These are phyloP conservation scores for Sphagnum contortum DNA, from an alignment of 225 moss, liverwort and hornwort species.

Conservation along the genomic window DNA sequence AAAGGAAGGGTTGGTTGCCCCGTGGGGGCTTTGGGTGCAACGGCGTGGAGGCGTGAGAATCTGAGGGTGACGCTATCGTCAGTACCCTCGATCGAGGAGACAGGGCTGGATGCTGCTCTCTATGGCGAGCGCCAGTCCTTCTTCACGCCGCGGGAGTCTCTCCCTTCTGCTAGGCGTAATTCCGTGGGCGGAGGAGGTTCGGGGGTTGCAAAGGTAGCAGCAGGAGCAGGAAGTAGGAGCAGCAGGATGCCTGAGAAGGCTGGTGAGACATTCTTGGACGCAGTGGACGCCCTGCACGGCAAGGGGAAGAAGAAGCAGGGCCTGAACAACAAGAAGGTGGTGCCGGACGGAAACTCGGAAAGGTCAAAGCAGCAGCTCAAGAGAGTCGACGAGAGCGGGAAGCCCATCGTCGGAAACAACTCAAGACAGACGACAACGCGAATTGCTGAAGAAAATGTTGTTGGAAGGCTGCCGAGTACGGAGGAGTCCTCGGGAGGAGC, in stretches of 20 bases:
- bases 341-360: slow-evolving; percentile 5
- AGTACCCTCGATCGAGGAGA: slow-evolving; percentile 80
- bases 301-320: neutral
- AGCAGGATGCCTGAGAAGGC: slow-evolving; percentile 4
- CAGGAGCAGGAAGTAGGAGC: too few relatives aligned
- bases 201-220: neutral
- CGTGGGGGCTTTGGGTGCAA: slow-evolving; percentile 42
- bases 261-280: slow-evolving; percentile 36
- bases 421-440: too few relatives aligned
- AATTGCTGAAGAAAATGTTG: neutral
- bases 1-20: slow-evolving; percentile 29
- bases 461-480: neutral
- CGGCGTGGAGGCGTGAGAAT: slow-evolving; percentile 79
- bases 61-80: slow-evolving; percentile 60
- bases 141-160: slow-evolving; percentile 31
- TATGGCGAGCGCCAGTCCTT: slow-evolving; percentile 61
- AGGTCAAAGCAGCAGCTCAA: slow-evolving; percentile 9
- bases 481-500: slow-evolving; percentile 7
- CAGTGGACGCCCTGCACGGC: slow-evolving; percentile 28
- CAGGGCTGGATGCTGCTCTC: slow-evolving; percentile 67
- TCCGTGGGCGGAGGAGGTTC: slow-evolving; percentile 3
- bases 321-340: neutral
- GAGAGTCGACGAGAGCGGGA: slow-evolving; percentile 1
- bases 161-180: slow-evolving; percentile 12
- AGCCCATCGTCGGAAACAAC: too few relatives aligned